Percentiles rank a stretch among this genome's conserved stretches.
Conservation (phyloP, 305 asterid genomes). For the Coffea humblotiana region DNA sequence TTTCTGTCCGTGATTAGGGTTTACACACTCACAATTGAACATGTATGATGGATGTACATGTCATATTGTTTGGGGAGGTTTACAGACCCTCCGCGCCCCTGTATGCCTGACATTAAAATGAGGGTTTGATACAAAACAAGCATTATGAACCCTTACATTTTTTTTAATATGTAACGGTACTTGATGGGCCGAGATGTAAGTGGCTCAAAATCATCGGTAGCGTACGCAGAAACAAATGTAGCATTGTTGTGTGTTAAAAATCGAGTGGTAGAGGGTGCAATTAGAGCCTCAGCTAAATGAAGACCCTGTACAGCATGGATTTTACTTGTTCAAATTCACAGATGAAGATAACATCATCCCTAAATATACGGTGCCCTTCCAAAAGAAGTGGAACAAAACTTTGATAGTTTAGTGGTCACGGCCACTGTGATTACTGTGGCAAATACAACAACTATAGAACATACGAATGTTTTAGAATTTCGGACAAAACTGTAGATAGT, state of each 20-base stretch:
- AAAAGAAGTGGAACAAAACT: too few relatives aligned
- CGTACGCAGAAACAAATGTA: too few relatives aligned
- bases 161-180: too few relatives aligned
- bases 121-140: too few relatives aligned
- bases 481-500: background rate
- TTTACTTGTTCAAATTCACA: background rate
- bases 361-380: too few relatives aligned
- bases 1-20: background rate
- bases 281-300: background rate
- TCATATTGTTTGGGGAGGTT: background rate
- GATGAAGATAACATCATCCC: background rate
- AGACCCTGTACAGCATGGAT: background rate
- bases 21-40: background rate
- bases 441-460: too few relatives aligned
- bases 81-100: too few relatives aligned
- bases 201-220: too few relatives aligned
- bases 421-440: background rate
- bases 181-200: too few relatives aligned
- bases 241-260: too few relatives aligned
- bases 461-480: background rate
- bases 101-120: too few relatives aligned
- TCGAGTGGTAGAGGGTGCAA: background rate
- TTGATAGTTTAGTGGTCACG: background rate
- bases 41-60: background rate
- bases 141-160: too few relatives aligned